phyloP scores from a whole-genome alignment of 192 early-diverging fungal genomes.

The Rhizophagus clarus region DNA sequence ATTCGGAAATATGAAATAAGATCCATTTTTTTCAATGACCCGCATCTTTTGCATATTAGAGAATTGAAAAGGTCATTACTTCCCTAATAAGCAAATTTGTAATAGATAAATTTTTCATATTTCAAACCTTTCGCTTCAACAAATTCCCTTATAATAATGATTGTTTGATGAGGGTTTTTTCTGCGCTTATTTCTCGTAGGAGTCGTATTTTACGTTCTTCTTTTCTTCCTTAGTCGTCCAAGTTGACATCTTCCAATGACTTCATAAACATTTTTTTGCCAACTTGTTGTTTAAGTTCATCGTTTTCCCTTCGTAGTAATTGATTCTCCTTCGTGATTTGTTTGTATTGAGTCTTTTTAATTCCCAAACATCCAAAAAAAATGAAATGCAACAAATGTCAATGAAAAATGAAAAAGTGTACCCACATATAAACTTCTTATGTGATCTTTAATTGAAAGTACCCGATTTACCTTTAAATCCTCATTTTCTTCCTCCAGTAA shows the following conservation, averaged over 20 bases:
- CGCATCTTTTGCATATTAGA: not conserved
- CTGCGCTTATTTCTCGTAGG: not conserved
- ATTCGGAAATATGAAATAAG: not conserved
- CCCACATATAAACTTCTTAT: constrained; percentile 21
- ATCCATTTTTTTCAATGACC: not conserved
- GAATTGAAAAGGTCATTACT: not conserved
- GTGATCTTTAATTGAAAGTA: constrained; percentile 1
- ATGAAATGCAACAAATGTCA: not conserved
- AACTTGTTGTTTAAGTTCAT: constrained; percentile 29
- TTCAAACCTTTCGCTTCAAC: not conserved
- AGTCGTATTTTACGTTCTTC: not conserved
- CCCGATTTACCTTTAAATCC: constrained; percentile 32
- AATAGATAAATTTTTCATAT: not conserved
- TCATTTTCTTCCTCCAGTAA: constrained; percentile 29
- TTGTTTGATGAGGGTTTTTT: not conserved
- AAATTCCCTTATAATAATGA: not conserved
- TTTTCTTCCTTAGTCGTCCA: constrained; percentile 8
- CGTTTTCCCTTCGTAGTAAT: constrained; percentile 19
- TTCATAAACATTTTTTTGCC: constrained; percentile 25
- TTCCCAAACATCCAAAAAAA: not conserved
- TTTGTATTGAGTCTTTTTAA: constrained; percentile 22
- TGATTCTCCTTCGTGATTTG: constrained; percentile 24
- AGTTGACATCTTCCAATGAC: constrained; percentile 22
- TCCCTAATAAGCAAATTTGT: not conserved
- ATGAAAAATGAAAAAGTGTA: constrained; percentile 17